Evolutionary conservation across 2,329 filamentous ascomycete species (phyloP), one percentile per base, ranked within the genome.

Genomic region (Cladophialophora exuberans): DNA sequence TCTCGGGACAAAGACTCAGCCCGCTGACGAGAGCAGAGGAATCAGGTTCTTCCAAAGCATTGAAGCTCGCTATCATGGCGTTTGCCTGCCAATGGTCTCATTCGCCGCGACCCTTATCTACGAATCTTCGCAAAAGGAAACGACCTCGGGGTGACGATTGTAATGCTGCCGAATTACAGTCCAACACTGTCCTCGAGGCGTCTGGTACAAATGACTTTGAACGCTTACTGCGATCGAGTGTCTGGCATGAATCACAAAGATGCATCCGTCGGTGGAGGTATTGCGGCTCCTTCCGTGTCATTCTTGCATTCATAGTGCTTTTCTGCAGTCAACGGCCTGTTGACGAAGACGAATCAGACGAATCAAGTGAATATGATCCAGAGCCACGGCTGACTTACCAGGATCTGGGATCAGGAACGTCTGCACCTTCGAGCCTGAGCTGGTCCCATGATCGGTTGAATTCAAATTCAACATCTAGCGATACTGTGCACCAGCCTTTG

Each of bases 41-140:
- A 33, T 67, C 66, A 43, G 67, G 65, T 4, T 72, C 71, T 10
- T 67, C 71, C 2, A 69, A 67, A 51, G 72, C 72, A 5, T 64
- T 76, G 22, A 72, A 76, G 55, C 54, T 71, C 9, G 66, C 73
- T 0, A 73, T 76, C 26, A 72, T 74, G 57, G 68, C 74, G 2
- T 76, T 76, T 51, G 72, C 74, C 22, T 71, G 71, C 3, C 74
- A 76, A 58, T 75, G 73, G 73, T 42, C 47, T n/a, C 25, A 51
- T 20, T 23, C 33, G 18, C 28, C 47, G 9, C 44, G 18, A 9
- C 23, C 28, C 44, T 47, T 30, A n/a, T 33, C 30, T 33, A 78
- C 84, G n/a, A 33, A 33, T 33, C 30, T 33, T 33, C 30, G n/a
- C n/a, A n/a, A n/a, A n/a, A n/a, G n/a, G n/a, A n/a, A n/a, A n/a